Conservation (phyloP, 768 basidiomycete species). For the Tricholoma matsutake region DNA sequence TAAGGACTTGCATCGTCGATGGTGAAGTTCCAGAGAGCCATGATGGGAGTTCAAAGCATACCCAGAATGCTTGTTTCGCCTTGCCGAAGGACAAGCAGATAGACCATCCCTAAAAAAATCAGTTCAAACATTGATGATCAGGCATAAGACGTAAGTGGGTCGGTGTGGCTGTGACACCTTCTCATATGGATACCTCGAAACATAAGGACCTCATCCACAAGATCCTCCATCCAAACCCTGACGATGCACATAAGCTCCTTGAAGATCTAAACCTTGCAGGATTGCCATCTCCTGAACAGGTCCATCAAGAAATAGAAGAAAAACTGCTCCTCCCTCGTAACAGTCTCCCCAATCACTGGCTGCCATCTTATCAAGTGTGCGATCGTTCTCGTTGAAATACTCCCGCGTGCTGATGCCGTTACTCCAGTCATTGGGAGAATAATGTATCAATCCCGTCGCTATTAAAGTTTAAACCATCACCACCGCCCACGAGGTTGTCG, state of each 20-base stretch:
- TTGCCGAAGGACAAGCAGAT: not conserved
- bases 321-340: conserved; percentile 69
- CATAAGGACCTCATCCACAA: conserved; percentile 39
- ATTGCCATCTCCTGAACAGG: conserved; percentile 54
- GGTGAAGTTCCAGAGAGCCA: conserved; percentile 19
- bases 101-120: not conserved
- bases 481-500: conserved; percentile 68
- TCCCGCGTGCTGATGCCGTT: conserved; percentile 14
- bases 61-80: not conserved
- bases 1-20: conserved; percentile 19
- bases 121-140: not conserved
- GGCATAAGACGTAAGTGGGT: too few species aligned
- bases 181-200: conserved; percentile 30
- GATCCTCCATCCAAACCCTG: conserved; percentile 43
- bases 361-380: conserved; percentile 84
- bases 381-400: conserved; percentile 19
- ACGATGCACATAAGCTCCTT: conserved; percentile 43
- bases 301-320: conserved; percentile 71
- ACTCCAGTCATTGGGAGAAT: conserved; percentile 68
- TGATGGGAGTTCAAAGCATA: conserved; percentile 12
- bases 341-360: conserved; percentile 65
- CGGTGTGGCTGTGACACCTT: conserved; percentile 5
- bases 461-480: conserved; percentile 62
- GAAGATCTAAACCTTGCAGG: conserved; percentile 54
- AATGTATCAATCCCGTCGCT: conserved; percentile 59